Percentiles rank a stretch among this genome's conserved stretches.
Evolutionary conservation across 2,329 filamentous ascomycete genomes (phyloP).

Genomic region (Herpotrichia juniperi): DNA sequence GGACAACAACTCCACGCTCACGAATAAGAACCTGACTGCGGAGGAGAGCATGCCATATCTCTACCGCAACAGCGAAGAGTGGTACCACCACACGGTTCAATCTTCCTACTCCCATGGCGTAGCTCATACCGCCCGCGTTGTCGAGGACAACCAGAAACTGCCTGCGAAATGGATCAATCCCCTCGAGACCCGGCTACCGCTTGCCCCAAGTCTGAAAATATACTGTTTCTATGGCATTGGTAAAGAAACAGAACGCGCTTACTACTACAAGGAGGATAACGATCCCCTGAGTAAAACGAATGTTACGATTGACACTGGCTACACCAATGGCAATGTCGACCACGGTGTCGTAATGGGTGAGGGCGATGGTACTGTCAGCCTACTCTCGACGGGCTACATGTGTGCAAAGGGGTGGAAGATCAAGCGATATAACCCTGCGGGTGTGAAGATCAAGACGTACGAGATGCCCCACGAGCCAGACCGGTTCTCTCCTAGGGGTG

Average conservation of each 20-base stretch:
- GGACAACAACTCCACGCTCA: conserved; percentile 58
- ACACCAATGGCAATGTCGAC: conserved; percentile 62
- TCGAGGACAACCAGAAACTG: conserved; percentile 67
- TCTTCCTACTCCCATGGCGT: conserved; percentile 86
- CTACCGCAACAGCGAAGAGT: conserved; percentile 77
- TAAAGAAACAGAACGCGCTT: conserved; percentile 89
- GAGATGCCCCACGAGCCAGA: conserved; percentile 99
- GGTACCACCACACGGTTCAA: conserved; percentile 79
- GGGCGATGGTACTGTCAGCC: conserved; percentile 92
- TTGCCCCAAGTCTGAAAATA: conserved; percentile 88
- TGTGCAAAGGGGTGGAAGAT: conserved; percentile 94
- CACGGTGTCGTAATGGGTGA: conserved; percentile 95
- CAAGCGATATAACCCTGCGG: conserved; percentile 89
- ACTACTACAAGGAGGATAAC: conserved; percentile 82
- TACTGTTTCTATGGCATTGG: conserved; percentile 98
- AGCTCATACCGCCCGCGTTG: conserved; percentile 77
- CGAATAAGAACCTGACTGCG: conserved; percentile 76
- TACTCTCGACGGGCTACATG: conserved; percentile 96
- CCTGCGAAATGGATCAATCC: conserved; percentile 90
- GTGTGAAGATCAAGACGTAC: conserved; percentile 78
- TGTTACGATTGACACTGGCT: conserved; percentile 60
- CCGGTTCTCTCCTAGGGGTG: conserved; percentile 80
- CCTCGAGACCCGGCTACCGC: conserved; percentile 82
- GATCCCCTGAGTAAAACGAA: conserved; percentile 72
- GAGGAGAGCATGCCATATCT: conserved; percentile 78